phyloP scores from a whole-genome alignment of 345 rosid species.

The Psidium guajava region DNA sequence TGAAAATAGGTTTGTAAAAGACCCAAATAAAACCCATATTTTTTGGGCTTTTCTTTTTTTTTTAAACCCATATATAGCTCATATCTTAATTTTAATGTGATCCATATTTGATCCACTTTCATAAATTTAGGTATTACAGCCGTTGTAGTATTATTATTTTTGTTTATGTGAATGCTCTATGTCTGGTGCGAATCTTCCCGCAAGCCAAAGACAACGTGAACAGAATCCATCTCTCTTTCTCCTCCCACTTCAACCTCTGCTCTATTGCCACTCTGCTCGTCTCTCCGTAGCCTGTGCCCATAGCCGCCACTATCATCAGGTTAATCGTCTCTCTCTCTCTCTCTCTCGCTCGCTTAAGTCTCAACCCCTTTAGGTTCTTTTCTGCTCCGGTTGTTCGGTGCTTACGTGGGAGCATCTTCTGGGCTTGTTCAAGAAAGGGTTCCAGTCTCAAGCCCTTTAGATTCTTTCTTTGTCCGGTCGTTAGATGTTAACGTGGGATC shows the following conservation, averaged over 20 bases:
- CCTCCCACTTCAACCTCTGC: not conserved
- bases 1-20: too few species aligned
- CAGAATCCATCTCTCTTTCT: not conserved
- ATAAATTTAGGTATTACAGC: too few species aligned
- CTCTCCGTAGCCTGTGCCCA: not conserved
- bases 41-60: too few species aligned
- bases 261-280: not conserved
- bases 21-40: too few species aligned
- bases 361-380: not conserved
- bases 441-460: not conserved
- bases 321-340: not conserved
- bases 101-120: too few species aligned
- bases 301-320: not conserved
- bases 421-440: not conserved
- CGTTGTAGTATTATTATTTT: too few species aligned
- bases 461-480: not conserved
- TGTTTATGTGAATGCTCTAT: too few species aligned
- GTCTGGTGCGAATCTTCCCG: not conserved
- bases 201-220: not conserved
- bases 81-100: too few species aligned
- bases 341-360: not conserved
- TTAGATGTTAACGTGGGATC: not conserved
- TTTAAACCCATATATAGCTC: too few species aligned
- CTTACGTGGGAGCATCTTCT: not conserved
- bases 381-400: not conserved